A percentile compares a stretch with the other conserved stretches of the same genome.
These are phyloP conservation scores for Pterothamnion heteromorphum DNA, from an alignment of 31 red algal species.

Conservation along the genomic window DNA sequence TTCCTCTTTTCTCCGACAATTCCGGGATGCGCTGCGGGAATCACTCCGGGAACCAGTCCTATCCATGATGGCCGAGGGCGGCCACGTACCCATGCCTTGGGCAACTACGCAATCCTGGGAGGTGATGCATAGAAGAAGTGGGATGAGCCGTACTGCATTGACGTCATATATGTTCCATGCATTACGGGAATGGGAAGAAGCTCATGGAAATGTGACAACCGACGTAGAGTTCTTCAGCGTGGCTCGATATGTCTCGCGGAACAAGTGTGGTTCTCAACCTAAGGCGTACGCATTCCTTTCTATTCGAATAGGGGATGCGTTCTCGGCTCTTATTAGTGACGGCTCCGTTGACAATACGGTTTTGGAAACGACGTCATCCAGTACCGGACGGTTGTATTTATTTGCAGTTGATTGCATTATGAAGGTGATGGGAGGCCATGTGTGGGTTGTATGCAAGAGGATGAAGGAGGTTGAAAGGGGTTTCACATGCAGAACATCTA, in stretches of 20 bases:
- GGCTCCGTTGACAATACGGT: not conserved
- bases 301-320: not conserved
- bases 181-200: not conserved
- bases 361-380: not conserved
- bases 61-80: not conserved
- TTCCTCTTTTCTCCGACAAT: not conserved
- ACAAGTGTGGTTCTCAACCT: not conserved
- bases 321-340: not conserved
- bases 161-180: not conserved
- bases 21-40: not conserved
- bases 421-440: not conserved
- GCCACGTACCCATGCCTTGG: not conserved
- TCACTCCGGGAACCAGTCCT: not conserved
- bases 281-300: not conserved
- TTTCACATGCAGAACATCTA: not conserved
- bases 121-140: not conserved
- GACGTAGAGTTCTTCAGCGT: not conserved
- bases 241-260: not conserved
- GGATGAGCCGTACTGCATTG: not conserved
- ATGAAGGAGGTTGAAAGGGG: not conserved
- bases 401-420: not conserved
- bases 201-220: not conserved
- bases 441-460: not conserved
- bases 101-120: not conserved
- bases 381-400: not conserved